A percentile compares a stretch with the other conserved stretches of the same genome.
phyloP scores from a whole-genome alignment of 2,329 filamentous ascomycete genomes.

The Trichoderma brevicompactum region DNA sequence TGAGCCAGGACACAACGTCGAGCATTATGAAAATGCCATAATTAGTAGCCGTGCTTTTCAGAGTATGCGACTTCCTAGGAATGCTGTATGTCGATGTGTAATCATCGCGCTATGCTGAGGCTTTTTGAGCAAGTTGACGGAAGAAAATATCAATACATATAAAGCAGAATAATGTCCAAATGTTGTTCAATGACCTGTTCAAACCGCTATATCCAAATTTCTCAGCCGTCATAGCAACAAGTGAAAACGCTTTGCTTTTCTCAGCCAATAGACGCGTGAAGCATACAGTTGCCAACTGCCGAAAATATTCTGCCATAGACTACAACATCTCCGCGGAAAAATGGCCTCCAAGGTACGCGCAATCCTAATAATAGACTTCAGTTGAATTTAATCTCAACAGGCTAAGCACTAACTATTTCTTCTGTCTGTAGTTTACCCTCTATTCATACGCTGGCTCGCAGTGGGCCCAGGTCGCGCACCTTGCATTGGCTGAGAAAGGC shows the following conservation, averaged over 20 bases:
- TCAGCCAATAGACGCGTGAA: not conserved
- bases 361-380: too few species aligned
- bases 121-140: not conserved
- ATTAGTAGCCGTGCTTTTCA: too few species aligned
- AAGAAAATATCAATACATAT: not conserved
- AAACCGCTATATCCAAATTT: not conserved
- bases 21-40: not conserved
- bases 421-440: constrained; percentile 28
- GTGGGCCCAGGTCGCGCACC: constrained; percentile 33
- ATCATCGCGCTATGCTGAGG: not conserved
- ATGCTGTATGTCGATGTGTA: not conserved
- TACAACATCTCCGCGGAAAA: not conserved
- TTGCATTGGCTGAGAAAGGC: constrained; percentile 32
- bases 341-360: constrained; percentile 2
- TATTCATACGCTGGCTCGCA: constrained; percentile 33
- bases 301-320: not conserved
- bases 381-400: too few species aligned
- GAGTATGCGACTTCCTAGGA: too few species aligned
- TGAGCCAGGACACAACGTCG: not conserved
- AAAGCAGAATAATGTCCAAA: not conserved
- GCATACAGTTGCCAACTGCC: not conserved
- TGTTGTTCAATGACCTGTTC: not conserved
- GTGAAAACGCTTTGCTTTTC: not conserved
- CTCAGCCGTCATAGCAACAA: not conserved
- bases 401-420: not conserved